phyloP scores from a whole-genome alignment of 371 early-diverging fungal genomes.

The Mortierella sp. region DNA sequence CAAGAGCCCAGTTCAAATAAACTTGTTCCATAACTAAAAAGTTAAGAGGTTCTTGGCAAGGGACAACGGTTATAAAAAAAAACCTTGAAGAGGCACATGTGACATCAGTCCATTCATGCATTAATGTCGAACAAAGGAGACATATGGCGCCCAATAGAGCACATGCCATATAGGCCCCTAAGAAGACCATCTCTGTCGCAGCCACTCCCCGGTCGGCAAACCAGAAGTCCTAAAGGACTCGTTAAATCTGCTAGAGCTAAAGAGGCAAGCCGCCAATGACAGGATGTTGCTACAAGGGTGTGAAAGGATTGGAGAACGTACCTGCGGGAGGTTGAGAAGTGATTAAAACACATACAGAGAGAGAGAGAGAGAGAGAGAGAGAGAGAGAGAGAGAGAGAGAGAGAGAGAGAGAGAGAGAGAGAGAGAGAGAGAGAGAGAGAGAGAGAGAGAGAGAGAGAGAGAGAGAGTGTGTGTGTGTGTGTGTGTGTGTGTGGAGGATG shows the following conservation, averaged over 20 bases:
- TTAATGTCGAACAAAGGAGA: constrained; percentile 17
- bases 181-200: constrained; percentile 18
- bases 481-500: too few species aligned
- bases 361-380: too few species aligned
- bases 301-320: constrained; percentile 8
- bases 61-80: neutral
- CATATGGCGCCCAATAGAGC: constrained; percentile 13
- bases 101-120: constrained; percentile 7
- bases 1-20: constrained; percentile 26
- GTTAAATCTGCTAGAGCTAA: constrained; percentile 20
- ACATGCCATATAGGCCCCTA: constrained; percentile 18
- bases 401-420: too few species aligned
- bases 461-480: too few species aligned
- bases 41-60: too few species aligned
- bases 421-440: too few species aligned
- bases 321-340: too few species aligned
- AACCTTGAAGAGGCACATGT: neutral
- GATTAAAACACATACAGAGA: too few species aligned
- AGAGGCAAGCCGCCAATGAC: constrained; percentile 19
- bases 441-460: too few species aligned
- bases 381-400: too few species aligned
- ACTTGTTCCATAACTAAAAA: too few species aligned
- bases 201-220: constrained; percentile 23
- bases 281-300: constrained; percentile 15
- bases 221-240: constrained; percentile 20